These are phyloP conservation scores for Mycena albidolilacea DNA, from an alignment of 768 basidiomycete species.

Conservation along the genomic window DNA sequence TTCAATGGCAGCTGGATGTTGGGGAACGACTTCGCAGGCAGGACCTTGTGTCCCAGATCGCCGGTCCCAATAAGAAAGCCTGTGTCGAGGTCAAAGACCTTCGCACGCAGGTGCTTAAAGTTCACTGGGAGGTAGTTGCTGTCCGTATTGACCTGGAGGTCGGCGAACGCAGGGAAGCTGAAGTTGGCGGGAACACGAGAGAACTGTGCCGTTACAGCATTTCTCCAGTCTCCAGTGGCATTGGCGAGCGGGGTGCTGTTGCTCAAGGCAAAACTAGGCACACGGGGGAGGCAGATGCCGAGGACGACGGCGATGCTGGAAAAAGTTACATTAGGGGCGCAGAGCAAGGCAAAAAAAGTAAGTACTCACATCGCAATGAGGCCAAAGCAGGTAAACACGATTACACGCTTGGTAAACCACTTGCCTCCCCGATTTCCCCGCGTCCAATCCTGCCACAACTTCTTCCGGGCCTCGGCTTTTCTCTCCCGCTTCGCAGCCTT, in stretches of 20 bases:
- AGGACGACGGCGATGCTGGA: slow-evolving; percentile 77
- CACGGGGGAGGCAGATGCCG: slow-evolving; percentile 87
- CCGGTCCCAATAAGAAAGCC: slow-evolving; percentile 78
- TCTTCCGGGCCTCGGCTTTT: slow-evolving; percentile 64
- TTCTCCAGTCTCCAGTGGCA: slow-evolving; percentile 73
- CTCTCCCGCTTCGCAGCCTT: slow-evolving; percentile 78
- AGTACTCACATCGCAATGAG: slow-evolving; percentile 55
- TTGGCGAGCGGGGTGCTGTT: slow-evolving; percentile 66
- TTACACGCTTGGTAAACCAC: slow-evolving; percentile 80
- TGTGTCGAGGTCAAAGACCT: slow-evolving; percentile 80
- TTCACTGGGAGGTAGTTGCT: slow-evolving; percentile 84
- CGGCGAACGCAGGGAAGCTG: slow-evolving; percentile 84
- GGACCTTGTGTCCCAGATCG: slow-evolving; percentile 66
- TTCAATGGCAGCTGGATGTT: slow-evolving; percentile 81
- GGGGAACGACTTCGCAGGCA: slow-evolving; percentile 79
- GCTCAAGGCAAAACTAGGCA: slow-evolving; percentile 80
- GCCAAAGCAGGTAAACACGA: slow-evolving; percentile 80
- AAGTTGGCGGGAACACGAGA: slow-evolving; percentile 90
- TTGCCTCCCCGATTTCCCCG: slow-evolving; percentile 86
- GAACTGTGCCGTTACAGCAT: slow-evolving; percentile 74
- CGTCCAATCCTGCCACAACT: slow-evolving; percentile 83
- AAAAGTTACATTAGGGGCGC: slow-evolving; percentile 19
- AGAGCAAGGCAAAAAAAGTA: slow-evolving; percentile 8
- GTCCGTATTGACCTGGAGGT: slow-evolving; percentile 83
- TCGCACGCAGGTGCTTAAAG: slow-evolving; percentile 76